phyloP scores from a whole-genome alignment of 768 basidiomycete species.

The Termitomyces sp. region DNA sequence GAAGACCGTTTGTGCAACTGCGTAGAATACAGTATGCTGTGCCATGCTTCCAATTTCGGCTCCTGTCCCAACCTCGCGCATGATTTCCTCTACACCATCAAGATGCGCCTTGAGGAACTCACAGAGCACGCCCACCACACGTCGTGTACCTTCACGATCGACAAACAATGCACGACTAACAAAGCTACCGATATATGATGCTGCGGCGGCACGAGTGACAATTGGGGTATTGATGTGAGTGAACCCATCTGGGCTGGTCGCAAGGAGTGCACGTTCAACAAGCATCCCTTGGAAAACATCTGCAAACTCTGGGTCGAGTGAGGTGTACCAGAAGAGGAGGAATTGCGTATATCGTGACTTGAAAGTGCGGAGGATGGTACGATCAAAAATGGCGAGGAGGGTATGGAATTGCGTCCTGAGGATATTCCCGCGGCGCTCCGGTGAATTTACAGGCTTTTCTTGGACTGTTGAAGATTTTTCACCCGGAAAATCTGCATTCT shows the following conservation, averaged over 20 bases:
- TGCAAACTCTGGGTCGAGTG: constrained; percentile 80
- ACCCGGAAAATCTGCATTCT: neutral
- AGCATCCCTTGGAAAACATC: constrained; percentile 94
- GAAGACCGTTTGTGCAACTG: constrained; percentile 87
- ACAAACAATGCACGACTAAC: constrained; percentile 89
- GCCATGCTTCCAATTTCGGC: constrained; percentile 16
- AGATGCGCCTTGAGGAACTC: constrained; percentile 75
- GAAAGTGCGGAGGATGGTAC: constrained; percentile 90
- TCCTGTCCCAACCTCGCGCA: constrained; percentile 30
- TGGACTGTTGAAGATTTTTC: constrained; percentile 15
- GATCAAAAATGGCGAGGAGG: constrained; percentile 90
- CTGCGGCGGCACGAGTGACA: constrained; percentile 86
- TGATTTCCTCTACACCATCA: constrained; percentile 55
- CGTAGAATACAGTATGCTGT: constrained; percentile 82
- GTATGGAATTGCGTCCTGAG: constrained; percentile 72
- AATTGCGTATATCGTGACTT: constrained; percentile 98
- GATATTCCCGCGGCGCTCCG: constrained; percentile 22
- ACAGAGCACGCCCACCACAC: constrained; percentile 81
- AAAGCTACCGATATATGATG: constrained; percentile 89
- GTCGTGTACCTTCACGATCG: constrained; percentile 63
- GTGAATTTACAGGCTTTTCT: constrained; percentile 8
- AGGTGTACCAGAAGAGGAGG: constrained; percentile 92
- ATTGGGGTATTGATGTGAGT: constrained; percentile 39
- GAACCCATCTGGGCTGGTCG: constrained; percentile 10
- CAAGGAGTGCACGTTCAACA: constrained; percentile 82